Conservation (phyloP, 495 filamentous ascomycete species). For the Penicillium mononematosum region DNA sequence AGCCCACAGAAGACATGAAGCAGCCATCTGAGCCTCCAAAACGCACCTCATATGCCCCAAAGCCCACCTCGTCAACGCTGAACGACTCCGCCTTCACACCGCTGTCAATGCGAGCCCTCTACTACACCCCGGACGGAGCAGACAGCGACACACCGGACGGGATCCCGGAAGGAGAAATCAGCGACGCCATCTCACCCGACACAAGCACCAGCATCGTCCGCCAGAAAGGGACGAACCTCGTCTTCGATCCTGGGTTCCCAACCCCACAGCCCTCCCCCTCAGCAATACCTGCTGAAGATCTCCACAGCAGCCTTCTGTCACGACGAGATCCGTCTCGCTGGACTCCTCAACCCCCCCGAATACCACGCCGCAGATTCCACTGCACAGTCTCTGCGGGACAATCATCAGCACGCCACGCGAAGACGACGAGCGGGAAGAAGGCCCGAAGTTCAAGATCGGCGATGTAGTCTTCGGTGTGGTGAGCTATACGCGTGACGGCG, state of each 20-base stretch:
- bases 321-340: constrained; percentile 51
- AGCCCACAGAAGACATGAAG: neutral
- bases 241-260: constrained; percentile 40
- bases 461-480: constrained; percentile 55
- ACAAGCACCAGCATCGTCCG: constrained; percentile 11
- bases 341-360: constrained; percentile 42
- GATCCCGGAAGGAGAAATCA: constrained; percentile 8
- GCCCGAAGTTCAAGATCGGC: constrained; percentile 47
- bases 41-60: constrained; percentile 12
- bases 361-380: constrained; percentile 51
- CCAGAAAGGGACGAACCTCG: constrained; percentile 26
- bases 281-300: constrained; percentile 60
- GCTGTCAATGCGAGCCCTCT: constrained; percentile 42
- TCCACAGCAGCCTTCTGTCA: constrained; percentile 55
- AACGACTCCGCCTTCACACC: constrained; percentile 37
- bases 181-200: neutral
- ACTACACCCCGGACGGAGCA: constrained; percentile 29
- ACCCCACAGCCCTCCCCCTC: constrained; percentile 36
- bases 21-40: neutral
- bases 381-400: constrained; percentile 56
- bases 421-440: constrained; percentile 37
- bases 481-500: constrained; percentile 47
- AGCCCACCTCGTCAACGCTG: constrained; percentile 33
- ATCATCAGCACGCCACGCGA: constrained; percentile 47
- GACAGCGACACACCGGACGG: constrained; percentile 8